Conservation (phyloP, 768 basidiomycete species). For the Xerocomellus dryophilus region DNA sequence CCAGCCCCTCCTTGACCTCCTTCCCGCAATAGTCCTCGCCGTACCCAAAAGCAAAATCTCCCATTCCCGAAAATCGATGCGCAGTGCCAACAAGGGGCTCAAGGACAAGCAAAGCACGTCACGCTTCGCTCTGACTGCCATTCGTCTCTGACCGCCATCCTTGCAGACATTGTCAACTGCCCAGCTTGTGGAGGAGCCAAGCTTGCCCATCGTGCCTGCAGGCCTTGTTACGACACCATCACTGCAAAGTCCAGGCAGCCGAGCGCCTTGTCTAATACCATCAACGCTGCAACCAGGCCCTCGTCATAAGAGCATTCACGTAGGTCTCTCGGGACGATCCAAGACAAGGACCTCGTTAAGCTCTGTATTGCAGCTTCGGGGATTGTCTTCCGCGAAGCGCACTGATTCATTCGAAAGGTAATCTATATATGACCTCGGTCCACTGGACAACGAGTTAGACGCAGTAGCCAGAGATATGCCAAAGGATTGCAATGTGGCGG, state of each 20-base stretch:
- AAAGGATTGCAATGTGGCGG: neutral
- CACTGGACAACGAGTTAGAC: neutral
- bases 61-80: conserved; percentile 93
- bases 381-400: neutral
- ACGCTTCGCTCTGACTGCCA: neutral
- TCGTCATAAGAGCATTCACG: neutral
- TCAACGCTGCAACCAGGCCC: neutral
- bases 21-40: conserved; percentile 85
- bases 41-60: conserved; percentile 94
- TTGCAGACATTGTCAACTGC: conserved; percentile 82
- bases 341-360: neutral
- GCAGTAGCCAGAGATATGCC: neutral
- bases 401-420: neutral
- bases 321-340: neutral
- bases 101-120: conserved; percentile 85
- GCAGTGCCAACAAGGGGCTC: conserved; percentile 89
- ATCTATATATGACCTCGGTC: neutral
- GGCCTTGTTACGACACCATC: conserved; percentile 59
- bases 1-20: conserved; percentile 60
- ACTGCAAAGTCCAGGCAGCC: conserved; percentile 18
- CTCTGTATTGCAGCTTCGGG: neutral
- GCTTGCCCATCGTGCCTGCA: conserved; percentile 85
- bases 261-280: neutral
- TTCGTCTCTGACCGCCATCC: conserved; percentile 4
- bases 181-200: conserved; percentile 88